A percentile compares a stretch with the other conserved stretches of the same genome.
phyloP scores from a whole-genome alignment of 768 basidiomycete genomes.

The Lenzites betulinus region DNA sequence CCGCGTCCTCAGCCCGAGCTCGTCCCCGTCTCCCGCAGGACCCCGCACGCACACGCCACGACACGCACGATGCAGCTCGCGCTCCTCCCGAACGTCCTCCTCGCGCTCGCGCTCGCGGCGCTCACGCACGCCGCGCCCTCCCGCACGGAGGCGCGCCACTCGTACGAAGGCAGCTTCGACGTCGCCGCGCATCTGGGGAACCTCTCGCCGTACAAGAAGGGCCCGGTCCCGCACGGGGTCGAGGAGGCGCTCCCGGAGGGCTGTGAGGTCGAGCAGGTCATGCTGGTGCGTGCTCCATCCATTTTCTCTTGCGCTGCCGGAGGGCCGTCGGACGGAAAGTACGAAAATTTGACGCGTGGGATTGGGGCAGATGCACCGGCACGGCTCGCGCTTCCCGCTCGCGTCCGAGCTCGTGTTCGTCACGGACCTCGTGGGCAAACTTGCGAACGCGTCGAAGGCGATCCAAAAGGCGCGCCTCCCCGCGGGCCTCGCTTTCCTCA shows the following conservation, averaged over 20 bases:
- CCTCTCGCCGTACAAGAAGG: slow-evolving; percentile 40
- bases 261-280: slow-evolving; percentile 42
- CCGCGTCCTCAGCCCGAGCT: background rate
- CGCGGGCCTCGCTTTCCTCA: slow-evolving; percentile 37
- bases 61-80: slow-evolving; percentile 13
- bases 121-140: slow-evolving; percentile 2
- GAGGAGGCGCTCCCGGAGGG: slow-evolving; percentile 36
- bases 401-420: slow-evolving; percentile 36
- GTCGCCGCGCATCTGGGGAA: slow-evolving; percentile 33
- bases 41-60: background rate
- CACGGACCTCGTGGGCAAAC: slow-evolving; percentile 36
- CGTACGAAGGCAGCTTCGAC: slow-evolving; percentile 5
- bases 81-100: background rate
- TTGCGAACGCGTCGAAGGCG: slow-evolving; percentile 29
- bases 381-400: slow-evolving; percentile 43
- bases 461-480: slow-evolving; percentile 36
- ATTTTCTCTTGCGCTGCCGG: background rate
- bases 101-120: slow-evolving; percentile 4
- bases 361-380: slow-evolving; percentile 39
- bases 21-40: background rate
- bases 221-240: slow-evolving; percentile 33
- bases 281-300: slow-evolving; percentile 34
- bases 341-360: background rate
- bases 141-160: background rate
- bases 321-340: background rate